Base-by-base conservation (phyloP, 345 rosid species). In the Bruguiera gymnorhiza region DNA sequence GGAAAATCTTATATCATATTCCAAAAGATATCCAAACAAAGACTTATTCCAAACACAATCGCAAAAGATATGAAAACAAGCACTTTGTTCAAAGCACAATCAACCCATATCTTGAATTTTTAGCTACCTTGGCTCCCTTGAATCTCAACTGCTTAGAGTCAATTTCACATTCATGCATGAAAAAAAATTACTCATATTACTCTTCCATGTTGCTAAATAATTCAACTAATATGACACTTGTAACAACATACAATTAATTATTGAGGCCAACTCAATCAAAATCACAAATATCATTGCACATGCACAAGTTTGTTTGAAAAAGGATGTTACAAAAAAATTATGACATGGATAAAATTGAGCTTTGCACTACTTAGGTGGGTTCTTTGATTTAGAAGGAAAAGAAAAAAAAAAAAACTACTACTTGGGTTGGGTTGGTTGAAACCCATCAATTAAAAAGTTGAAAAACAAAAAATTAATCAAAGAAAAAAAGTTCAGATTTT, bases 21-120 rank as follows among this genome's bases (percentile, higher is more conserved):
- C 60, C 16, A 21, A 27, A 26, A 8, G 24, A 21, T 24, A 10
- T 56, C 2, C 59, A n/a, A 23, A 8, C 27, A 15, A 6, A 27
- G 54, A n/a, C 32, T 24, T 39, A 55, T 36, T 64, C 21, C 50
- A 43, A 43, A 43, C 50, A 43, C 16, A 43, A 43, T 43, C 50
- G 3, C 18, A 11, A 11, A 13, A 67, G 21, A 34, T 66, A 8
- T 32, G 58, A 60, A 26, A 46, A 62, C 66, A 60, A 36, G 56
- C 39, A 37, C 24, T 16, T 36, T 62, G 15, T 21, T 21, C 51
- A 37, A 52, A 62, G 32, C 56, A 63, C 57, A 70, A 76, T 70
- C 70, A 43, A 68, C 21, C 57, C 60, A 68, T 63, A 67, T 70
- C 62, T 67, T 46, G 65, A 62, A 43, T 3, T 37, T 39, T 23